Evolutionary conservation across 441 rosid species (phyloP).

Genomic region (Brassica balearica): DNA sequence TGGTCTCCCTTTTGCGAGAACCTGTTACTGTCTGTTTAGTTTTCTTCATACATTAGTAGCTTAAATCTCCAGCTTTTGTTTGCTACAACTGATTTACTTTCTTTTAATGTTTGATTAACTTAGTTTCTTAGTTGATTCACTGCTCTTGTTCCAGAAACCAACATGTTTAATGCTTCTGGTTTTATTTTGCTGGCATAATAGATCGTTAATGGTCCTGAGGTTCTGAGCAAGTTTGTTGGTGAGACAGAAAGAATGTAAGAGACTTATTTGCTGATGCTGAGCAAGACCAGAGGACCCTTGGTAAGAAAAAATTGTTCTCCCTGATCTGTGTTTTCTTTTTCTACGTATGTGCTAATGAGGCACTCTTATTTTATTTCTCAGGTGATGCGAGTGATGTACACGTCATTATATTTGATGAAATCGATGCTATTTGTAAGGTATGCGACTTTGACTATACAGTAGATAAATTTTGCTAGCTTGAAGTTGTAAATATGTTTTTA

Average conservation of each 20-base stretch:
- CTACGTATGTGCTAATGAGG: slow-evolving; percentile 27
- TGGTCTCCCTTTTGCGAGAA: neutral
- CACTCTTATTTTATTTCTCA: slow-evolving; percentile 48
- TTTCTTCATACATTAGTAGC: slow-evolving; percentile 21
- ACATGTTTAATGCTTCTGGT: slow-evolving; percentile 18
- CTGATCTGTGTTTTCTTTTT: slow-evolving; percentile 27
- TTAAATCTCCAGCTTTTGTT: neutral
- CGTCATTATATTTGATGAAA: slow-evolving; percentile 97
- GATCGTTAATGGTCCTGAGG: slow-evolving; percentile 99
- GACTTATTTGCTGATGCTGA: slow-evolving; percentile 99
- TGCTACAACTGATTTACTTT: slow-evolving; percentile 1
- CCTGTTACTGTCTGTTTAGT: neutral
- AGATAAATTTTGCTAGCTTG: slow-evolving; percentile 19
- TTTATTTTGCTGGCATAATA: slow-evolving; percentile 36
- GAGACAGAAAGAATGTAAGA: slow-evolving; percentile 98
- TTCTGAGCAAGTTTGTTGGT: slow-evolving; percentile 98
- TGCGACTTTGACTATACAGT: neutral
- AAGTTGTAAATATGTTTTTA: slow-evolving; percentile 11
- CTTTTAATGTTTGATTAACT: slow-evolving; percentile 13
- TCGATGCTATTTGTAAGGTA: slow-evolving; percentile 78
- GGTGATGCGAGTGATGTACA: slow-evolving; percentile 98
- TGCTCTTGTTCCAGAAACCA: slow-evolving; percentile 21
- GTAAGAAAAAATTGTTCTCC: slow-evolving; percentile 50
- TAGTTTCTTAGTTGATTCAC: slow-evolving; percentile 20
- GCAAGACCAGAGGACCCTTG: slow-evolving; percentile 81